These are phyloP conservation scores for Ogataea kodamae DNA, from an alignment of 805 yeast genomes.

Conservation along the genomic window DNA sequence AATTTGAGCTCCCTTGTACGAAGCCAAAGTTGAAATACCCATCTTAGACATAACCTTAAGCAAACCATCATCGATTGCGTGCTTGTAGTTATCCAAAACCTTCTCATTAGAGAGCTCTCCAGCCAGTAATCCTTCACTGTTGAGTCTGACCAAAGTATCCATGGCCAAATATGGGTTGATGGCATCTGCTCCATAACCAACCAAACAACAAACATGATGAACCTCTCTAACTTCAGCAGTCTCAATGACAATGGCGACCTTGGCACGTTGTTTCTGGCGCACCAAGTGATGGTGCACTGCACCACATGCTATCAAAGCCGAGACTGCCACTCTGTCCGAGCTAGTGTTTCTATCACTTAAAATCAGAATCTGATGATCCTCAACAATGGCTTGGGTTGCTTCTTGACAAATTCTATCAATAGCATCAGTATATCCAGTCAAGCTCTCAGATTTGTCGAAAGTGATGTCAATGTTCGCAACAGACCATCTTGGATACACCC, in stretches of 20 bases:
- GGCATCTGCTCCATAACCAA: constrained; percentile 98
- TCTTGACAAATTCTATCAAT: constrained; percentile 83
- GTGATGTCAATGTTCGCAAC: constrained; percentile 83
- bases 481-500: constrained; percentile 84
- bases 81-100: constrained; percentile 73
- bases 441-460: constrained; percentile 77
- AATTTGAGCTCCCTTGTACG: constrained; percentile 99
- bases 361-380: constrained; percentile 68
- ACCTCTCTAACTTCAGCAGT: constrained; percentile 98
- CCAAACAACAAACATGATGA: constrained; percentile 89
- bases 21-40: constrained; percentile 98
- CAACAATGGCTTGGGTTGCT: constrained; percentile 80
- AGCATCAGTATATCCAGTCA: constrained; percentile 78
- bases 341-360: constrained; percentile 68
- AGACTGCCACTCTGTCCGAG: constrained; percentile 67
- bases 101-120: constrained; percentile 52
- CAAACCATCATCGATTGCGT: constrained; percentile 86
- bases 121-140: constrained; percentile 69
- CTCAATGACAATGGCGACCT: constrained; percentile 87
- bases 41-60: constrained; percentile 97
- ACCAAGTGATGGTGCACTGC: constrained; percentile 97
- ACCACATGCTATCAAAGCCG: constrained; percentile 90
- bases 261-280: constrained; percentile 92
- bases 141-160: constrained; percentile 83
- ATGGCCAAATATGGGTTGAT: constrained; percentile 90